Conservation (phyloP, 331 rosid species). For the Malus hybrid region DNA sequence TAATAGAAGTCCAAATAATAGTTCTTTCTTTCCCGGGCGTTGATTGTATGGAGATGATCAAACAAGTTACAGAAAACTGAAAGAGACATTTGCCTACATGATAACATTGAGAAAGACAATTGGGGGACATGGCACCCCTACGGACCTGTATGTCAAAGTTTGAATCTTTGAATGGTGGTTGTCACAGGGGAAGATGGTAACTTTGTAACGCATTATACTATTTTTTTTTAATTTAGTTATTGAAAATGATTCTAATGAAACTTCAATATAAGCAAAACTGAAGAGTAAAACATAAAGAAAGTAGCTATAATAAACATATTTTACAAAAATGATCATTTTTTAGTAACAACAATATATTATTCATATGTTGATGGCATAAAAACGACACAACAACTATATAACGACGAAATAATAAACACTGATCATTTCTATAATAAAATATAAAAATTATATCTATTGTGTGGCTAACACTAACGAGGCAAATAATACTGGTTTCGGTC, state of each 20-base stretch:
- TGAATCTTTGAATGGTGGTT: conserved; percentile 3
- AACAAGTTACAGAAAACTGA: neutral
- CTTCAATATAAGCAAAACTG: neutral
- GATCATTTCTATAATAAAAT: too few species aligned
- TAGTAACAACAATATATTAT: too few species aligned
- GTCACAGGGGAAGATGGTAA: neutral
- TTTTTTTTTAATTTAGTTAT: neutral
- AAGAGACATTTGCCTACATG: neutral
- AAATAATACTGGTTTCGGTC: neutral
- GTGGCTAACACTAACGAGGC: too few species aligned
- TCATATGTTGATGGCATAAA: too few species aligned
- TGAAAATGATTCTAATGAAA: neutral
- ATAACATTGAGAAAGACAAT: neutral
- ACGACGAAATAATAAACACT: too few species aligned
- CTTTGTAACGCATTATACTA: neutral
- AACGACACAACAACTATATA: too few species aligned
- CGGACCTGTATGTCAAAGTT: neutral
- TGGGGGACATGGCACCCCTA: neutral
- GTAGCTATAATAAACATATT: too few species aligned
- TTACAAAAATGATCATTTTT: too few species aligned
- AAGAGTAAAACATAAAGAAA: neutral
- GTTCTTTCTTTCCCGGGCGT: neutral
- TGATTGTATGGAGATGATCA: neutral
- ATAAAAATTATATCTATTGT: too few species aligned
- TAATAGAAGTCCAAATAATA: neutral